Base-by-base conservation (phyloP, 208 protist species). In the Trypanosoma cruzi region DNA sequence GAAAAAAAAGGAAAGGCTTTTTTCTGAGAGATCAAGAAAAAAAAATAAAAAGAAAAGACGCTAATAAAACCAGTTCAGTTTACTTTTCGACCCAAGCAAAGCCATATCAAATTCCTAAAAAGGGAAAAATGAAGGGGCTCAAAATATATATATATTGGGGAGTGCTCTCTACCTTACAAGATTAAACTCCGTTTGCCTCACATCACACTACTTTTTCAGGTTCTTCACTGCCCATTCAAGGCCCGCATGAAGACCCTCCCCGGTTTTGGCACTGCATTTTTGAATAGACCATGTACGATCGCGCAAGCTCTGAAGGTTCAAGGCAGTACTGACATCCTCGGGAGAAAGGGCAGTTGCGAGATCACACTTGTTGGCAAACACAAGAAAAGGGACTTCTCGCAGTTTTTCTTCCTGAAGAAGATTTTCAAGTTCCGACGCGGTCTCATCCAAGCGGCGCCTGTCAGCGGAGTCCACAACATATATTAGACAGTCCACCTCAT, bases 291-390 rank as follows among this genome's bases (percentile, higher is more conserved):
- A 97, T 24, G 88, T 92, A 29, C 93, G 80, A 67, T 97, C 91
- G 29, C 91, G 89, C 66, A 97, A 71, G 66, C 79, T 90, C 75
- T 95, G 85, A 26, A 97, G 68, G 61, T 93, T 90, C 34, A 97
- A 81, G 0, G 80, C 81, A 32, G 90, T 94, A 68, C 85, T 94
- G 54, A 97, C 82, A 64, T 95, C 85, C 59, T 91, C 87, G 2
- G 93, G 86, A 4, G 87, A 89, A 1, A 96, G 71, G 4, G 93
- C 90, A 60, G 86, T 95, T 22, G 90, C 90, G 11, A 99, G 86
- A 75, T 99, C 98, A 71, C 98, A 97, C 80, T 99, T 99, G 86
- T 99, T 99, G 26, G 98, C 98, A 65, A 98, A 98, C 32, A 99
- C 85, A 53, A 99, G 89, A 20, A 99, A 86, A 28, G 97, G 95